These are phyloP conservation scores for Clitopilus hobsonii DNA, from an alignment of 768 basidiomycete genomes.

Conservation along the genomic window DNA sequence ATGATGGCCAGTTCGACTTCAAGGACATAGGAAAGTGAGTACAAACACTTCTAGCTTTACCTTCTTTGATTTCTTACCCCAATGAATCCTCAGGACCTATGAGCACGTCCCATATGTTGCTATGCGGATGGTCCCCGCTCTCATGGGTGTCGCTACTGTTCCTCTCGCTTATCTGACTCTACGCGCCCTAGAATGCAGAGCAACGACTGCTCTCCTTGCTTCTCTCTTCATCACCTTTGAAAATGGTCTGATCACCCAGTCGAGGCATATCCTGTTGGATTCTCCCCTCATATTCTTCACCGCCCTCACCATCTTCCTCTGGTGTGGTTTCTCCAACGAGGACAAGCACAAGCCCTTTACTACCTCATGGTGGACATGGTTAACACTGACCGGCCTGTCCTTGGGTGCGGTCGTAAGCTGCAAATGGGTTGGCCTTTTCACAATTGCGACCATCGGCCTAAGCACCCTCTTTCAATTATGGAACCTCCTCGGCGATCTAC, in stretches of 20 bases:
- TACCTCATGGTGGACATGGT: conserved; percentile 89
- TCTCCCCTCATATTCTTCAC: conserved; percentile 99
- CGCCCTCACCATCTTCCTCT: conserved; percentile 80
- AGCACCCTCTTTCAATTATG: conserved; percentile 86
- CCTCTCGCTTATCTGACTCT: conserved; percentile 92
- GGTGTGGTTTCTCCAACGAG: conserved; percentile 89
- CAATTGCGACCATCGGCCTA: conserved; percentile 89
- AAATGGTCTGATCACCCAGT: conserved; percentile 94
- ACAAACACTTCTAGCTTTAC: not conserved
- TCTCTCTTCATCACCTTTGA: conserved; percentile 93
- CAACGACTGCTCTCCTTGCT: conserved; percentile 87
- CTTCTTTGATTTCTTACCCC: not conserved
- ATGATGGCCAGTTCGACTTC: conserved; percentile 92
- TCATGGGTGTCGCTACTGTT: conserved; percentile 83
- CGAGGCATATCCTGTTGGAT: conserved; percentile 94
- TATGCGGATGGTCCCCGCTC: conserved; percentile 94
- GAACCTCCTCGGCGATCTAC: conserved; percentile 82
- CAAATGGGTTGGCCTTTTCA: conserved; percentile 99
- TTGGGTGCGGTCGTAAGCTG: conserved; percentile 91
- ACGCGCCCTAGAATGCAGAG: conserved; percentile 87
- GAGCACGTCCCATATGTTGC: conserved; percentile 90
- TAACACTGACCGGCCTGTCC: conserved; percentile 78
- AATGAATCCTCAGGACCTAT: conserved; percentile 51
- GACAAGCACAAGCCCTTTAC: conserved; percentile 84
- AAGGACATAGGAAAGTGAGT: conserved; percentile 95